Percentiles rank a stretch among this genome's conserved stretches.
Conservation (phyloP, 208 protist species). For the Balamuthia mandrillaris region DNA sequence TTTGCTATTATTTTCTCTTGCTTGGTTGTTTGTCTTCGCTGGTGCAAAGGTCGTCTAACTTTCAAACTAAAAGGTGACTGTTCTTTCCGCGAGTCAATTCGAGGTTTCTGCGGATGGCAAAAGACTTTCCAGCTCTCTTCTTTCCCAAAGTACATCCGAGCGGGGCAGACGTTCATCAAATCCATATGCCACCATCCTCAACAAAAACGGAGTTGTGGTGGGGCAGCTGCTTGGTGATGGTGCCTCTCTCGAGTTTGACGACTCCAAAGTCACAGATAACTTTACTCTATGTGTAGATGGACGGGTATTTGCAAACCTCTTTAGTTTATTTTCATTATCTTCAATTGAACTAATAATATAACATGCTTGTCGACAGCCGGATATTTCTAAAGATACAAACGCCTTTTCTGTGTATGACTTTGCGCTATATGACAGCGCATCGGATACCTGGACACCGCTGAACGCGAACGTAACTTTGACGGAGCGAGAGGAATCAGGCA, state of each 20-base stretch:
- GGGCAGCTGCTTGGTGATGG: not conserved
- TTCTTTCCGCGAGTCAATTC: no score
- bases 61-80: not conserved
- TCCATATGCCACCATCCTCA: not conserved
- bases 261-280: not conserved
- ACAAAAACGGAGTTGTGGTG: not conserved
- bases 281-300: not conserved
- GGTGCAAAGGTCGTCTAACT: not conserved
- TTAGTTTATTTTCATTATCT: not conserved
- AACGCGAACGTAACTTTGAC: no score
- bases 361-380: not conserved
- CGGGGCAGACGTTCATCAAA: not conserved
- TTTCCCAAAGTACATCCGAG: not conserved
- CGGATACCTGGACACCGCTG: no score
- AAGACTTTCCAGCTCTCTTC: not conserved
- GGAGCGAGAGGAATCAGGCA: no score
- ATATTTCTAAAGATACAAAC: not conserved
- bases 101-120: no score
- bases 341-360: not conserved
- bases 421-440: no score
- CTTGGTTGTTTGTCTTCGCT: no score
- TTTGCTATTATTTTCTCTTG: no score
- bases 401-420: not conserved
- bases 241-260: not conserved
- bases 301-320: no score